Conservation (phyloP, 2,329 filamentous ascomycete genomes). For the Lachnellula subtilissima region DNA sequence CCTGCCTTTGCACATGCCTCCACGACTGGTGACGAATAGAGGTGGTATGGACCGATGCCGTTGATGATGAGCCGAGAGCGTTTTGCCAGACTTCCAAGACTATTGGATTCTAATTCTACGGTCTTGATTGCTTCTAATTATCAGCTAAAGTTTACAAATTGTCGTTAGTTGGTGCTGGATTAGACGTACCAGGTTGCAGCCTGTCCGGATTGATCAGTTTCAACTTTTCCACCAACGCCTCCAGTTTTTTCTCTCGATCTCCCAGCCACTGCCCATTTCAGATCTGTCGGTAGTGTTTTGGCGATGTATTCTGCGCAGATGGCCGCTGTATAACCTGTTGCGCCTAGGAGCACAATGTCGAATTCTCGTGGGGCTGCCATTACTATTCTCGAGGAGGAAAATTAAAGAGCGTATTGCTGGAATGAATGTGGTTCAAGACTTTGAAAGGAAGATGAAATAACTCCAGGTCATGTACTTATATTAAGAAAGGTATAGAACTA, state of each 20-base stretch:
- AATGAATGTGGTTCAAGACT: too few species aligned
- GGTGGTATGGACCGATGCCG: slow-evolving; percentile 58
- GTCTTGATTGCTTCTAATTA: slow-evolving; percentile 2
- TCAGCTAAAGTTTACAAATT: background rate
- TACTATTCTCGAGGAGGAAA: background rate
- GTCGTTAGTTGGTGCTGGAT: background rate
- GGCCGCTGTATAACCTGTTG: slow-evolving; percentile 63
- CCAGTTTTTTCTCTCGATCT: slow-evolving; percentile 48
- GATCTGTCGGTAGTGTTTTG: slow-evolving; percentile 51
- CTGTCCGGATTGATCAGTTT: slow-evolving; percentile 50
- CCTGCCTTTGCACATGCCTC: slow-evolving; percentile 60
- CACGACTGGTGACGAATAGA: slow-evolving; percentile 59
- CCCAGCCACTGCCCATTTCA: slow-evolving; percentile 64
- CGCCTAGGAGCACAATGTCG: slow-evolving; percentile 59
- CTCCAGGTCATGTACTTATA: too few species aligned
- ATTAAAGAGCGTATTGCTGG: background rate
- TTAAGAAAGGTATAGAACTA: too few species aligned
- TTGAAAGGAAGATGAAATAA: too few species aligned
- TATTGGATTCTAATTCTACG: slow-evolving; percentile 4
- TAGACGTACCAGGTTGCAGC: slow-evolving; percentile 41
- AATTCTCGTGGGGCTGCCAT: slow-evolving; percentile 37
- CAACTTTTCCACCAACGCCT: slow-evolving; percentile 49
- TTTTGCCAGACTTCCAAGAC: slow-evolving; percentile 6
- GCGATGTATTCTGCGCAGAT: slow-evolving; percentile 57
- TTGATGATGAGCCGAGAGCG: slow-evolving; percentile 53